Base-by-base conservation (phyloP, 164 flowering plant species). In the Dillenia suffruticosa region DNA sequence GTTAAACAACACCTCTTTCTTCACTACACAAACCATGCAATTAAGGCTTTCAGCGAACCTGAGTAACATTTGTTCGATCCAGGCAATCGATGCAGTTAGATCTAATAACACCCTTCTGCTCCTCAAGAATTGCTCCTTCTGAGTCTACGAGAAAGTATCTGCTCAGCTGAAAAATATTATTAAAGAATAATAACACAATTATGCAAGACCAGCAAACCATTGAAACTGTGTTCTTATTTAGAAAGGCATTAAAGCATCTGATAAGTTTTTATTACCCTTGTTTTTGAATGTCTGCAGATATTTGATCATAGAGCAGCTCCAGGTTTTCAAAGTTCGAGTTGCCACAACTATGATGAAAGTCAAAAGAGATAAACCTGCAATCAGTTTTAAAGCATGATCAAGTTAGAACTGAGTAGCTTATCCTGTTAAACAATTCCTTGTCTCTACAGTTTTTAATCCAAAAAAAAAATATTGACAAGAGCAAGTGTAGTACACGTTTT, bases 51-150 rank as follows among this genome's bases (percentile, higher is more conserved):
- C 19, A 40, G 32, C 73, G 63, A 61, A 94, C 99, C 96, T 94
- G 96, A 40, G 99, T 91, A 64, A 91, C 98, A 76, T 91, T 94
- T 61, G 98, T 91, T 62, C 98, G 81, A 71, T 94, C 98, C 74
- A 94, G 88, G 73, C 93, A 94, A 73, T 94, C 97, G 61, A 94
- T 89, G 80, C 98, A 94, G 79, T 91, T 94, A 44, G 82, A 76
- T 77, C 98, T 86, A 58, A 83, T 58, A 63, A 85, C 65, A 68
- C 98, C 98, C 65, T 67, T 79, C 74, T 94, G 98, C 74, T 94
- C 96, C 74, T 57, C 65, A 57, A 86, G 32, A 66, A 83, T 76
- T 49, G 79, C 70, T 65, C 90, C 87, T 66, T 84, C 81, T 49
- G 79, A 57, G 59, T 81, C 86, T 63, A 84, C 45, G 64, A 91